phyloP scores from a whole-genome alignment of 805 yeast species.

The Myxozyma vanderwaltii region DNA sequence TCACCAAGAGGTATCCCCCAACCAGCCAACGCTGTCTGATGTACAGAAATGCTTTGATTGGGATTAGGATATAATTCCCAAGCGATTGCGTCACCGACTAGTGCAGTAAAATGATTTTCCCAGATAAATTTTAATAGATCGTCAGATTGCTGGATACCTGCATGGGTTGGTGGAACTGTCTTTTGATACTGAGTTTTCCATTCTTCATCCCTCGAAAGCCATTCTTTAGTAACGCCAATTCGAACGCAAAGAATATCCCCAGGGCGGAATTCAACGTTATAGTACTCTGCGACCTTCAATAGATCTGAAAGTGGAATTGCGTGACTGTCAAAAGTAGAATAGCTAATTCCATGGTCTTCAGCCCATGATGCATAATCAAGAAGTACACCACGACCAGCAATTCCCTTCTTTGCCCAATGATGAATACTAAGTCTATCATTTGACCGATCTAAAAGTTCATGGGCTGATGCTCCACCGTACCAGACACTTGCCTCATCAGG shows the following conservation, averaged over 20 bases:
- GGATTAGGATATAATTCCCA: slow-evolving; percentile 37
- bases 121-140: slow-evolving; percentile 38
- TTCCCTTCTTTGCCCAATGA: slow-evolving; percentile 39
- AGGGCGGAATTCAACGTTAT: slow-evolving; percentile 30
- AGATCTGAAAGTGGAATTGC: slow-evolving; percentile 35
- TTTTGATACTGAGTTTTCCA: slow-evolving; percentile 31
- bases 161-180: slow-evolving; percentile 15
- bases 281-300: slow-evolving; percentile 31
- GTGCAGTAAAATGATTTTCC: slow-evolving; percentile 39
- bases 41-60: slow-evolving; percentile 35
- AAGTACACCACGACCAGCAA: slow-evolving; percentile 40
- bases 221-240: slow-evolving; percentile 38
- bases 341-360: slow-evolving; percentile 32
- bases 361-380: slow-evolving; percentile 40
- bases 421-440: slow-evolving; percentile 32
- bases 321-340: slow-evolving; percentile 31
- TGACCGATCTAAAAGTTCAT: slow-evolving; percentile 33
- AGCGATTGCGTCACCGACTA: slow-evolving; percentile 39
- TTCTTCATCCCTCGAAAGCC: slow-evolving; percentile 31
- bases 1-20: slow-evolving; percentile 46
- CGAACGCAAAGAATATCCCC: slow-evolving; percentile 39
- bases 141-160: slow-evolving; percentile 37
- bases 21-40: slow-evolving; percentile 35
- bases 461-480: slow-evolving; percentile 35
- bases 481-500: slow-evolving; percentile 30